Evolutionary conservation across 306 rosid genomes (phyloP), one percentile per base, ranked within the genome.

Genomic region (Clitoria ternatea): DNA sequence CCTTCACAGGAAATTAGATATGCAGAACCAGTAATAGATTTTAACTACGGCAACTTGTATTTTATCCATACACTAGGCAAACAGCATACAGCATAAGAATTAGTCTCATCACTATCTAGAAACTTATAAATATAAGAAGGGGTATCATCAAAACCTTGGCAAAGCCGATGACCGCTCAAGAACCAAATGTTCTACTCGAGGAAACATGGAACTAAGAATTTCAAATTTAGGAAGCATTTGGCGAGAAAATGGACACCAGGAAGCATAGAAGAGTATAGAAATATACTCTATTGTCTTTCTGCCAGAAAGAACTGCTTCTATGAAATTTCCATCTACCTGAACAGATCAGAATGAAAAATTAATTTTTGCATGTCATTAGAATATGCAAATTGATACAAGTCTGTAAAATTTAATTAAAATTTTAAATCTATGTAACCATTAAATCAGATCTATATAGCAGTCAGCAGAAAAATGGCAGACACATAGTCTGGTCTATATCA

Each of bases 201-300:
- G 98, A 77, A 85, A 89, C 87, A 81, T 83, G 66, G 83, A 82
- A 82, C 94, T 76, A 62, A 92, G 92, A 45, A 57, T 35, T 83
- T 86, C 89, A 74, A 82, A 85, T 19, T 79, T 75, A 29, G 88
- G 86, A 74, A 61, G 81, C 61, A 86, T 17, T 17, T 61, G 57
- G 56, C 11, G 44, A 37, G 98, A 89, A 83, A 92, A 89, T 22
- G 94, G 85, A 71, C 98, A 89, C 89, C 86, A 79, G n/a, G 98
- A 87, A 61, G 89, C 90, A 56, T 87, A 83, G 22, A 89, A 87
- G 76, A 92, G 85, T 55, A 89, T 69, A 13, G 90, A 78, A 2
- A 70, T 63, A 73, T 72, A 78, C 29, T 85, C 88, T 7, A 23
- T 73, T 47, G 32, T 73, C 73, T 64, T 72, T 45, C 56, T 75